Percentiles rank a stretch among this genome's conserved stretches.
These are phyloP conservation scores for Cladosporium sp. DNA, from an alignment of 2,329 filamentous ascomycete species.

Conservation along the genomic window DNA sequence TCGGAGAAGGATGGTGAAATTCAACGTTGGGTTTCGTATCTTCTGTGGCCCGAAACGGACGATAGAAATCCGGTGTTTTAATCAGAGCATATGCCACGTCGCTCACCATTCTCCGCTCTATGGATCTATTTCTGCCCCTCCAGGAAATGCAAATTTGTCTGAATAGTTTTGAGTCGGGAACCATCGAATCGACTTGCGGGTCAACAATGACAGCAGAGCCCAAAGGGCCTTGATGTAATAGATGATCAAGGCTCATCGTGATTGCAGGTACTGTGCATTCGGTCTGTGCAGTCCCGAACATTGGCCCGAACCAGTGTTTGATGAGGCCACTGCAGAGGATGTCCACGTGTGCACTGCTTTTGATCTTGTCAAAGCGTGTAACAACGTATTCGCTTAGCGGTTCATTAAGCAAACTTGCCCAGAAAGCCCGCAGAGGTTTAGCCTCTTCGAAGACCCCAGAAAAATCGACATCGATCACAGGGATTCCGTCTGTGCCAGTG, in stretches of 20 bases:
- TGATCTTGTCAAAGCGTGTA: neutral
- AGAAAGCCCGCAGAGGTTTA: neutral
- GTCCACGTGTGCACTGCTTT: neutral
- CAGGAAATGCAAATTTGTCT: too few species aligned
- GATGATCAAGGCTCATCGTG: neutral
- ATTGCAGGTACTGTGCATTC: neutral
- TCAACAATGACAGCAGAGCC: neutral
- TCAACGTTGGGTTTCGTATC: too few species aligned
- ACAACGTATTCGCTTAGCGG: neutral
- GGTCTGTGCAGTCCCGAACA: too few species aligned
- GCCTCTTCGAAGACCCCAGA: neutral
- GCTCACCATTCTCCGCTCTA: neutral
- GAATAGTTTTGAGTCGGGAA: too few species aligned
- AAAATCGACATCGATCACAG: neutral
- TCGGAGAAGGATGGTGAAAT: too few species aligned
- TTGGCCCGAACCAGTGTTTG: too few species aligned
- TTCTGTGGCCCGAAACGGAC: too few species aligned
- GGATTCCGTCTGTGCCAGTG: neutral
- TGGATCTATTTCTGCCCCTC: neutral
- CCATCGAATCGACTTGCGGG: too few species aligned
- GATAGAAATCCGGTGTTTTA: neutral
- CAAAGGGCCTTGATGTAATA: neutral
- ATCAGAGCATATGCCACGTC: neutral
- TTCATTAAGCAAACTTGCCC: fast-evolving
- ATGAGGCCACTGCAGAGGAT: neutral